Conservation (phyloP, 2,329 filamentous ascomycete genomes). For the Rugonectria rugulosa region DNA sequence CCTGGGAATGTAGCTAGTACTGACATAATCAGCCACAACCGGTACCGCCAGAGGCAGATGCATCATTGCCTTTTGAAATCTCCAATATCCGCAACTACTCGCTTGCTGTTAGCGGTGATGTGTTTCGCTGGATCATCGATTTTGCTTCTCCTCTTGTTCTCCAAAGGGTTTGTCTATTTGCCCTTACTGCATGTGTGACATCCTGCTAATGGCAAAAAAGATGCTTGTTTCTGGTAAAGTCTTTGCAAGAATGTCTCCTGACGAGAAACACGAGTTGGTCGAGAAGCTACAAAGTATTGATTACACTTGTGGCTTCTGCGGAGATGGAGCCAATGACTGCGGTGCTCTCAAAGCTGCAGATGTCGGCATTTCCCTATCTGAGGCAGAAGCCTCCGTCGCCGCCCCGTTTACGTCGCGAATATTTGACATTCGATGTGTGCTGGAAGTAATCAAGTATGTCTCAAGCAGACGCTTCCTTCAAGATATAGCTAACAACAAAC, state of each 20-base stretch:
- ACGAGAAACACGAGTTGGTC: constrained; percentile 97
- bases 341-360: constrained; percentile 96
- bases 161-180: constrained; percentile 61
- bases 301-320: constrained; percentile 95
- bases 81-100: constrained; percentile 85
- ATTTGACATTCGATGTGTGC: constrained; percentile 96
- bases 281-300: constrained; percentile 97
- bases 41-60: constrained; percentile 74
- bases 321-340: constrained; percentile 97
- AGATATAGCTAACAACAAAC: constrained; percentile 30
- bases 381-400: constrained; percentile 97
- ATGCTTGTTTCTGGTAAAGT: constrained; percentile 93
- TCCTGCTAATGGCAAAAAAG: constrained; percentile 47
- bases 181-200: too few relatives aligned
- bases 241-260: constrained; percentile 97
- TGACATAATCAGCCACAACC: constrained; percentile 67
- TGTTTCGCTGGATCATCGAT: constrained; percentile 96
- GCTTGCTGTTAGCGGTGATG: constrained; percentile 88
- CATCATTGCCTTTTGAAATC: constrained; percentile 85
- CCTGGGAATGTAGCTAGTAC: not conserved
- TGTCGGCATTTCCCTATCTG: constrained; percentile 95
- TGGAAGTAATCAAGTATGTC: constrained; percentile 80
- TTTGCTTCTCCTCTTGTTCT: constrained; percentile 84
- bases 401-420: constrained; percentile 95
- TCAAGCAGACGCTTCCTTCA: too few relatives aligned